Percentiles rank a stretch among this genome's conserved stretches.
These are phyloP conservation scores for Kwoniella sp. DNA, from an alignment of 768 basidiomycete genomes.

Conservation along the genomic window DNA sequence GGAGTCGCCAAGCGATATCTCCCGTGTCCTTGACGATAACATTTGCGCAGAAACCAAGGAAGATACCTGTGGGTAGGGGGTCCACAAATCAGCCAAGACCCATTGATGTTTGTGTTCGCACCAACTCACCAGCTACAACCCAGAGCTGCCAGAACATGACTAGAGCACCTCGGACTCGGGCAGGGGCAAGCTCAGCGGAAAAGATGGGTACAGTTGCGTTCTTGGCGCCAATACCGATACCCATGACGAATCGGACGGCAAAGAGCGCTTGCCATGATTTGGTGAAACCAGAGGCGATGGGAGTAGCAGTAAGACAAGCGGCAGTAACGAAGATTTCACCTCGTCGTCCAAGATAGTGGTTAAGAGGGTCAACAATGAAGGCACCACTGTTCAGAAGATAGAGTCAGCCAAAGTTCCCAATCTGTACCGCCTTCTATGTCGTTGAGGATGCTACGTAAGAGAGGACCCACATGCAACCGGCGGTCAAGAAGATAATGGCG, in stretches of 20 bases:
- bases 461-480: conserved; percentile 35
- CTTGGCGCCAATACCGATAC: conserved; percentile 54
- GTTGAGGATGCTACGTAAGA: too few relatives aligned
- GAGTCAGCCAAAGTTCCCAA: not conserved
- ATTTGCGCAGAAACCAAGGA: conserved; percentile 54
- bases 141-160: conserved; percentile 82
- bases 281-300: conserved; percentile 51
- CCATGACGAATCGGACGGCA: conserved; percentile 44
- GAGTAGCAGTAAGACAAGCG: conserved; percentile 57
- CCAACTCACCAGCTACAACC: conserved; percentile 39
- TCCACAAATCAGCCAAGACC: conserved; percentile 23
- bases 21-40: conserved; percentile 51
- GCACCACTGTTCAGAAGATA: conserved; percentile 18
- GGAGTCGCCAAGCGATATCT: conserved; percentile 57
- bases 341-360: conserved; percentile 63
- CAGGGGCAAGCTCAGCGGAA: conserved; percentile 76
- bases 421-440: too few relatives aligned
- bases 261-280: conserved; percentile 45
- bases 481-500: conserved; percentile 44
- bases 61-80: conserved; percentile 42
- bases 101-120: too few relatives aligned
- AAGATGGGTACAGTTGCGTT: conserved; percentile 65
- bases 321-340: conserved; percentile 64
- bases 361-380: conserved; percentile 65
- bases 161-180: conserved; percentile 81